Base-by-base conservation (phyloP, 2,329 filamentous ascomycete species). In the Colletotrichum trifolii region DNA sequence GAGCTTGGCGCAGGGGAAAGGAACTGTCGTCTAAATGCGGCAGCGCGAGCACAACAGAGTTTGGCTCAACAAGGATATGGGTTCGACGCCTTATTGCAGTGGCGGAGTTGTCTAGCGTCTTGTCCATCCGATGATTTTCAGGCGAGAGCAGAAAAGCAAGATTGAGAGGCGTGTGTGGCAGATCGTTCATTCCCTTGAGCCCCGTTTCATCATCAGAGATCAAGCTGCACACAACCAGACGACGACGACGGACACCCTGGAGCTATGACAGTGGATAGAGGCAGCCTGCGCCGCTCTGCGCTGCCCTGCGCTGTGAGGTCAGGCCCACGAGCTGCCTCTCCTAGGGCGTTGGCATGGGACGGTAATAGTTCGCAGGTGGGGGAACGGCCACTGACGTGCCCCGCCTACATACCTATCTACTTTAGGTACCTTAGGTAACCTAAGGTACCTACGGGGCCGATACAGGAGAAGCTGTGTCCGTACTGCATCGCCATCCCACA, bases 131-230 rank as follows among this genome's bases (percentile, higher is more conserved):
- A 58, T 45, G 12, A 36, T 39, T 17, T 13, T 49, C 25, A 7
- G 36, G 8, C 6, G 34, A 49, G 7, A 8, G 38, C 46, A 50
- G 15, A 38, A 47, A 47, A 15, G 52, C 33, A 56, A 9, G 50
- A 46, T 56, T 40, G 46, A 35, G 17, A 52, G 35, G 25, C 33
- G 57, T 52, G 35, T 60, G 56, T 60, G 47, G 56, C 40, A 60
- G 56, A 15, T 15, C 47, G 45, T 25, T 25, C 25, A 47, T 17
- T 11, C 15, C 13, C 25, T 61, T 36, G 43, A 62, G 52, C 42
- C 63, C 58, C 46, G 63, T 63, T 63, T 57, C 63, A 63, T 63
- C 53, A 63, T 62, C 59, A 15, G 58, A 65, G 52, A 34, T 66
- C 59, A 57, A 66, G 59, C 58, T 63, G 25, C 25, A 25, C 42